Base-by-base conservation (phyloP, 2,329 filamentous ascomycete species). In the Diaporthe destruens region DNA sequence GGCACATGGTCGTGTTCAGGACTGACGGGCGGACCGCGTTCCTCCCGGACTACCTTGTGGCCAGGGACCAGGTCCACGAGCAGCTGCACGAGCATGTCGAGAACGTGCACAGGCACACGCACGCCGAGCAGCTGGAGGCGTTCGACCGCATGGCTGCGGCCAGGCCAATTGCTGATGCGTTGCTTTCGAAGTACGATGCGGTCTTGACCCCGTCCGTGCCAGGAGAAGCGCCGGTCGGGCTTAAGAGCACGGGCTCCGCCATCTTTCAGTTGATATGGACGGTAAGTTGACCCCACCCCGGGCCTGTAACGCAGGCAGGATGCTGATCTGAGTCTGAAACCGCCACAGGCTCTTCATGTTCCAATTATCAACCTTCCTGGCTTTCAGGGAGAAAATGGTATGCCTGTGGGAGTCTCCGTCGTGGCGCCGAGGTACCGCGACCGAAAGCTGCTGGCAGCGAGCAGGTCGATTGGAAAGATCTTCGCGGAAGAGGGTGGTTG, bases 311-410 rank as follows among this genome's bases (percentile, higher is more conserved):
- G n/a, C 25, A 12, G 12, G 16, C 14, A 20, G 23, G 20, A 44
- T 18, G 42, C 25, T 66, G 53, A 42, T 32, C 14, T 7, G 12
- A 36, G 53, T 47, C 23, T 32, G 7, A 4, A 20, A 16, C 29
- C 69, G 32, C 14, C 14, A 29, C 18, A 84, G 82, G 82, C 82
- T 14, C 80, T 92, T 18, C 90, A 93, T 74, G 87, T 85, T 0
- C 91, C 91, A 0, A 88, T 90, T 0, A 80, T 92, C n/a, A 92
- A 92, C 73, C 79, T 93, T 0, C 90, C 90, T 0, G 90, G 90
- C 0, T 92, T 93, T 75, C 80, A 83, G 44, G 90, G 91, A 0
- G 82, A 82, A 39, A 84, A 87, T 72, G 85, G 83, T 0, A 80
- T 93, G 84, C 91, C 91, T 0, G 84, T 93, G 49, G 91, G 91